Conservation (phyloP, 2,329 filamentous ascomycete species). For the Pseudopyricularia cyperi region DNA sequence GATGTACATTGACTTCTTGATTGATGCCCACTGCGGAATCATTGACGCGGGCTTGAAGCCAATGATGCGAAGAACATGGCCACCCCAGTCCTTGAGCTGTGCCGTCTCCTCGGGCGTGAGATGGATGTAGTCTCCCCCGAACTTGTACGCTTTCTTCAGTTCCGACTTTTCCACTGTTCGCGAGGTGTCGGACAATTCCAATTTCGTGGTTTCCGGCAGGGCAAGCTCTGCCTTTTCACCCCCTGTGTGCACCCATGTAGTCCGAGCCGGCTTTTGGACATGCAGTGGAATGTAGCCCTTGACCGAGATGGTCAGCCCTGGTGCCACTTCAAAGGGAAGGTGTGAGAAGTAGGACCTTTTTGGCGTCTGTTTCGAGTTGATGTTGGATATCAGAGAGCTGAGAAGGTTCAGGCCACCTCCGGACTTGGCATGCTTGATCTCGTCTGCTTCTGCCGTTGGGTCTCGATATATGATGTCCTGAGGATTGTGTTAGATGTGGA, state of each 20-base stretch:
- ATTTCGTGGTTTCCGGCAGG: conserved; percentile 56
- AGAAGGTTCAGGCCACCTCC: conserved; percentile 50
- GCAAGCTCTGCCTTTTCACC: conserved; percentile 79
- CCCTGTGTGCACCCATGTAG: conserved; percentile 76
- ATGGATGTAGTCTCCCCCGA: conserved; percentile 78
- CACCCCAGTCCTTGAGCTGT: conserved; percentile 64
- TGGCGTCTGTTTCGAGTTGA: conserved; percentile 80
- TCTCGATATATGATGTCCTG: conserved; percentile 86
- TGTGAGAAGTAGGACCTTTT: conserved; percentile 79
- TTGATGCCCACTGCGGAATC: conserved; percentile 71
- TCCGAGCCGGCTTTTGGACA: conserved; percentile 66
- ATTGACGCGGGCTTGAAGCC: conserved; percentile 77
- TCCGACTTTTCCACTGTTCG: conserved; percentile 68
- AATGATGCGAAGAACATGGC: conserved; percentile 73
- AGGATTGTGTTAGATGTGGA: conserved; percentile 1
- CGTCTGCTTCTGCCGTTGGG: conserved; percentile 53
- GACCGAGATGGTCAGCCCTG: conserved; percentile 73
- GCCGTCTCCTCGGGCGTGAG: conserved; percentile 80
- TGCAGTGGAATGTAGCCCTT: conserved; percentile 89
- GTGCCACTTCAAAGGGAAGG: conserved; percentile 77
- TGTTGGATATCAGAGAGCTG: conserved; percentile 73
- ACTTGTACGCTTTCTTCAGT: conserved; percentile 87
- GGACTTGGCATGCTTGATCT: conserved; percentile 47
- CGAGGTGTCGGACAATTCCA: conserved; percentile 61
- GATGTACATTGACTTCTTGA: conserved; percentile 80